Conservation (phyloP, 345 rosid genomes). For the Salix brachista region DNA sequence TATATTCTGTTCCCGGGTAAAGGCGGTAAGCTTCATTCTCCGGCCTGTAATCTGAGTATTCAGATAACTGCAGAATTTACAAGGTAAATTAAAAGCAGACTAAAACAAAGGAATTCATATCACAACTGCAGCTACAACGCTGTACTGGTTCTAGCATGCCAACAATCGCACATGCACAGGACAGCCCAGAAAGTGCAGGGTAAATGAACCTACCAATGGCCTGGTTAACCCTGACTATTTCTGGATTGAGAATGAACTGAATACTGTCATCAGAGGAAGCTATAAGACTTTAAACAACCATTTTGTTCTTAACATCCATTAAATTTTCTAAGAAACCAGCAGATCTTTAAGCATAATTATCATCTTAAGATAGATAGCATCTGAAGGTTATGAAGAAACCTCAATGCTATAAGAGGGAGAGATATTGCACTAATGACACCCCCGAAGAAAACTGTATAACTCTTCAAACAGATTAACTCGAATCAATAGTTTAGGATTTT, state of each 20-base stretch:
- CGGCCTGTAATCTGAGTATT: slow-evolving; percentile 36
- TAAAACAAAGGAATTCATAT: not conserved
- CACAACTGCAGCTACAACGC: not conserved
- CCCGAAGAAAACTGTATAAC: not conserved
- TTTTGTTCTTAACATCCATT: not conserved
- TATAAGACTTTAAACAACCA: not conserved
- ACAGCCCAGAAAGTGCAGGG: not conserved
- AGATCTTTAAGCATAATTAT: not conserved
- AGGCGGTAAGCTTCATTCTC: slow-evolving; percentile 29
- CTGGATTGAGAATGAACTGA: not conserved
- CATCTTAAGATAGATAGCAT: not conserved
- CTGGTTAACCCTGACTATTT: not conserved
- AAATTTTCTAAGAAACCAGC: not conserved
- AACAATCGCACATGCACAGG: not conserved
- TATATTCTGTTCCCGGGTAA: slow-evolving; percentile 11
- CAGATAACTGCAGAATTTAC: slow-evolving; percentile 33
- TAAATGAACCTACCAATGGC: not conserved
- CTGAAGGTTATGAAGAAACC: not conserved
- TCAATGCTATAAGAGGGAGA: not conserved
- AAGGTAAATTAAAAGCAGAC: not conserved
- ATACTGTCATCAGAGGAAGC: not conserved
- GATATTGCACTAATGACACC: not conserved
- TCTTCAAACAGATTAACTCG: slow-evolving; percentile 10
- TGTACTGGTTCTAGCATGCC: not conserved
- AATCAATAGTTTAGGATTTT: not conserved